Percentiles rank a stretch among this genome's conserved stretches.
Evolutionary conservation across 495 filamentous ascomycete species (phyloP).

Genomic region (Chaetomium cochliodes): DNA sequence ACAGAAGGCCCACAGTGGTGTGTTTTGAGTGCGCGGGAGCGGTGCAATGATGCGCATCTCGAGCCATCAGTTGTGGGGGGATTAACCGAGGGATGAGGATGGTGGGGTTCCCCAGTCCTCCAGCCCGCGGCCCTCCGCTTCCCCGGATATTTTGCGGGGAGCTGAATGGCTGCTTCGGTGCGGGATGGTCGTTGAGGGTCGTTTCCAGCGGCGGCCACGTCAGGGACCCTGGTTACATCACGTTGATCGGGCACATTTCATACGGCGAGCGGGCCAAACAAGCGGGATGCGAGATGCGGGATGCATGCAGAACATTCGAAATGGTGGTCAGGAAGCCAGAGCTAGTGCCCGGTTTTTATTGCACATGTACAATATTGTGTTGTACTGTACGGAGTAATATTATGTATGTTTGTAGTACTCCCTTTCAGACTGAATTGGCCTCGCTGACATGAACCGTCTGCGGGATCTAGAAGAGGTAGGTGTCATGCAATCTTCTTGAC

Average conservation of each 20-base stretch:
- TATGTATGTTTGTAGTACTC: too few species aligned
- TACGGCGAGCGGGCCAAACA: neutral
- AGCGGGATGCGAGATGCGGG: too few species aligned
- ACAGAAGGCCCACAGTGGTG: constrained; percentile 20
- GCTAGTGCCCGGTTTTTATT: neutral
- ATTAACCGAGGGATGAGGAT: constrained; percentile 21
- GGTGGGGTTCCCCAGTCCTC: neutral
- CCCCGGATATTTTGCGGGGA: constrained; percentile 22
- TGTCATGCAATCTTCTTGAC: neutral
- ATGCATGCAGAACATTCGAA: neutral
- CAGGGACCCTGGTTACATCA: neutral
- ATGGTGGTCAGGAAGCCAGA: neutral
- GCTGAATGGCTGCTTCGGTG: constrained; percentile 8
- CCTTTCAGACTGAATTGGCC: neutral
- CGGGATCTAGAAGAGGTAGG: neutral
- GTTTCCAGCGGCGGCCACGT: neutral
- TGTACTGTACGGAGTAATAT: too few species aligned
- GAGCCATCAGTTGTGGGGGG: constrained; percentile 18
- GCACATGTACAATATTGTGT: too few species aligned
- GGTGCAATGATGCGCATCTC: constrained; percentile 15
- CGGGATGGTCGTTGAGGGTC: neutral
- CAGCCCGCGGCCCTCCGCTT: constrained; percentile 16
- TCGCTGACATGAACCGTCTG: neutral
- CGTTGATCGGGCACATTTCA: neutral
- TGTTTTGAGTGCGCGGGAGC: constrained; percentile 9